Evolutionary conservation across 495 filamentous ascomycete genomes (phyloP), one percentile per base, ranked within the genome.

Genomic region (Cudoniella acicularis): DNA sequence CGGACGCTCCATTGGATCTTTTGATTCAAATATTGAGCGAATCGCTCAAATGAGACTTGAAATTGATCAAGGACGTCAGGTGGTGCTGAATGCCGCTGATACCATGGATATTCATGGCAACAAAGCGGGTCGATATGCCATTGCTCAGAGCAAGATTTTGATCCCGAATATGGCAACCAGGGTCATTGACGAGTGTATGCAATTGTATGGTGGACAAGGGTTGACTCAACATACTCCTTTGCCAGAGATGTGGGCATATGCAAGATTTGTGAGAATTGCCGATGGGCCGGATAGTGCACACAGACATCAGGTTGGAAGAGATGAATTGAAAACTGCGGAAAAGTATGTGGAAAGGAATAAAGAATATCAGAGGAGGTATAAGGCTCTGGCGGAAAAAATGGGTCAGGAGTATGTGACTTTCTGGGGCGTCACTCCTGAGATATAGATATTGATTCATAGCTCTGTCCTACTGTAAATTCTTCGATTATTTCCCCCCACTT

Each of bases 211-310:
- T 40, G 73, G 71, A 1, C 68, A 71, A 57, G 73, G 73, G 10
- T 43, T 76, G 27, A 73, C 69, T 24, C 73, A 76, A 56, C 68
- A 75, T 62, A 75, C 71, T 13, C 63, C 69, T 16, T 63, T 76
- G 56, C 69, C 73, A 42, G 70, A 72, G 58, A 67, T 76, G 57
- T 76, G 72, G 72, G 70, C 73, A 46, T 72, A 75, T 67, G 71
- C 70, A 17, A 42, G 73, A 54, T 72, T 71, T 62, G 70, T 74
- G 45, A 54, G 73, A 41, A 65, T 76, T 16, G 73, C 72, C 1
- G 73, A 76, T 63, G 73, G 73, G 22, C 73, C 73, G 42, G 73
- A 76, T 69, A 66, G 64, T 13, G 71, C 67, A 48, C 73, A 76
- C 60, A 64, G 67, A 47, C 73, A 75, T 67, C 73, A 75, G 54